Conservation (phyloP, 73 alveolate species). For the Tetrahymena thermophila region DNA sequence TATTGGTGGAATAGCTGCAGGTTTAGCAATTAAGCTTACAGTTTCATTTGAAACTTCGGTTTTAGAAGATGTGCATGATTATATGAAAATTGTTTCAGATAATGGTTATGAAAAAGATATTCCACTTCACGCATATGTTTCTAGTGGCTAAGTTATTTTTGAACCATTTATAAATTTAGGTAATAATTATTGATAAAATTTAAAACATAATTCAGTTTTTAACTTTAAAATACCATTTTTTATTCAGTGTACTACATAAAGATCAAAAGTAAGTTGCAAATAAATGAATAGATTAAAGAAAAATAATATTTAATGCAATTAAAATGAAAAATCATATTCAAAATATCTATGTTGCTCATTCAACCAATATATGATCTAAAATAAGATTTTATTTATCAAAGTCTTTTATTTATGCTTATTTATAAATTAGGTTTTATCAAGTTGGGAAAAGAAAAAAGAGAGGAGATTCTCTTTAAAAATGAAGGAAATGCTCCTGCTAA, state of each 20-base stretch:
- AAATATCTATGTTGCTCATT: too few relatives aligned
- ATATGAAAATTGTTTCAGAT: conserved; percentile 81
- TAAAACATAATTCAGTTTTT: too few relatives aligned
- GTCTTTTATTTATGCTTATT: not conserved
- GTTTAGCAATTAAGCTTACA: conserved; percentile 84
- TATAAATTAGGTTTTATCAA: conserved; percentile 69
- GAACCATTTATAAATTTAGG: conserved; percentile 92
- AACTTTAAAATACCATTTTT: too few relatives aligned
- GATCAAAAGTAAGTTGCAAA: too few relatives aligned
- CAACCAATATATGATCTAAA: too few relatives aligned
- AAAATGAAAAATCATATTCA: too few relatives aligned
- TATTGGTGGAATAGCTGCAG: conserved; percentile 86
- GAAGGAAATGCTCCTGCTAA: conserved; percentile 91
- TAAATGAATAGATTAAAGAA: too few relatives aligned
- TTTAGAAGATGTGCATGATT: conserved; percentile 88
- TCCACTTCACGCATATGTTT: conserved; percentile 88
- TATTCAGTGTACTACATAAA: too few relatives aligned
- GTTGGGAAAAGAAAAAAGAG: conserved; percentile 79
- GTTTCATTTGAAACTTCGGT: conserved; percentile 94
- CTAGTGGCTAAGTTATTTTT: conserved; percentile 92
- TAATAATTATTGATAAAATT: not conserved
- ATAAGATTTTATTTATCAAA: too few relatives aligned
- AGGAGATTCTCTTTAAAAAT: conserved; percentile 81
- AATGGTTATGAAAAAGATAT: conserved; percentile 73
- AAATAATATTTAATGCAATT: too few relatives aligned